phyloP scores from a whole-genome alignment of 2,329 filamentous ascomycete species.

The Colletotrichum spinosum region DNA sequence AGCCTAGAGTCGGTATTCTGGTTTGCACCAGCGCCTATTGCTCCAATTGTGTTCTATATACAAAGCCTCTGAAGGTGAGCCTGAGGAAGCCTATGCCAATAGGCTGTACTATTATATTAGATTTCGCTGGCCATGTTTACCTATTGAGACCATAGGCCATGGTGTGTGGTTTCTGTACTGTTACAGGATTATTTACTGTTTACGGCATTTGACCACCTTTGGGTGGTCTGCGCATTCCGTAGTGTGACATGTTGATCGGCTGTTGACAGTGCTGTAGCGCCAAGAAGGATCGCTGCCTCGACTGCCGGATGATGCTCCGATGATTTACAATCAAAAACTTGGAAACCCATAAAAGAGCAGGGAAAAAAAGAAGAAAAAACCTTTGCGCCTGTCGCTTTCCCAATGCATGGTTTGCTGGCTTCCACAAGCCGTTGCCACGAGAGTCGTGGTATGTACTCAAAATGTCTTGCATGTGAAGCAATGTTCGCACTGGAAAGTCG shows the following conservation, averaged over 20 bases:
- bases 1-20: too few species aligned
- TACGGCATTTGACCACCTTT: too few species aligned
- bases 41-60: too few species aligned
- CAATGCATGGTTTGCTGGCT: slow-evolving; percentile 25
- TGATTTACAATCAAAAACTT: slow-evolving; percentile 5
- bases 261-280: slow-evolving; percentile 1
- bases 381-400: slow-evolving; percentile 23
- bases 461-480: background rate
- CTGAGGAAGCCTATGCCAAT: too few species aligned
- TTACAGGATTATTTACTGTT: too few species aligned
- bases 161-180: too few species aligned
- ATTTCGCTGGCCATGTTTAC: too few species aligned
- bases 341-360: background rate
- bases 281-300: slow-evolving; percentile 11
- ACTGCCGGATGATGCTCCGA: slow-evolving; percentile 8
- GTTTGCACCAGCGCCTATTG: too few species aligned
- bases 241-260: slow-evolving; percentile 10
- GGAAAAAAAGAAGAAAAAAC: background rate
- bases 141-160: too few species aligned
- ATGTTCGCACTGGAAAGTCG: background rate
- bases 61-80: too few species aligned
- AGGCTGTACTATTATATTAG: too few species aligned
- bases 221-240: too few species aligned
- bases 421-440: slow-evolving; percentile 8
- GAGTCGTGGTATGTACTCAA: slow-evolving; percentile 4